phyloP scores from a whole-genome alignment of 352 stramenopile genomes.

The Globisporangium iwayamae region DNA sequence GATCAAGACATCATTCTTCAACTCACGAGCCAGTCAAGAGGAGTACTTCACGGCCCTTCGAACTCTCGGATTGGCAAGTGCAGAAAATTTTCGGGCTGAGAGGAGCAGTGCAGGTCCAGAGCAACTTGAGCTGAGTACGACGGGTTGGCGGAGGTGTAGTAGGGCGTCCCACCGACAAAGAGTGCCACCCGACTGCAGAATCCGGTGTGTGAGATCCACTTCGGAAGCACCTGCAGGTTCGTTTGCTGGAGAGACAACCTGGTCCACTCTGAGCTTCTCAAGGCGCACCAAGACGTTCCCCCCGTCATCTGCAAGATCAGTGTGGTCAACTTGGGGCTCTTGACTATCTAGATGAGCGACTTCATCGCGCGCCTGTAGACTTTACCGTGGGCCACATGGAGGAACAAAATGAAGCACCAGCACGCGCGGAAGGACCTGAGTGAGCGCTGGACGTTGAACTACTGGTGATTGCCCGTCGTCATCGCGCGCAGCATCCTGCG shows the following conservation, averaged over 20 bases:
- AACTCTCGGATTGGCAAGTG: neutral
- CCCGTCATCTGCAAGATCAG: neutral
- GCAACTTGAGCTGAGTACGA: neutral
- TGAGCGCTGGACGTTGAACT: conserved; percentile 1
- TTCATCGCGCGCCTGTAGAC: neutral
- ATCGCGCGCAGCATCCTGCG: neutral
- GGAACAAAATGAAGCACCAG: neutral
- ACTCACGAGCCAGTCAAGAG: neutral
- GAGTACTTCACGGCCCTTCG: neutral
- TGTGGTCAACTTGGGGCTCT: neutral
- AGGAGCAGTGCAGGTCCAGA: neutral
- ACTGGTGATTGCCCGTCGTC: neutral
- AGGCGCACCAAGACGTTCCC: neutral
- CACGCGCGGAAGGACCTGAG: neutral
- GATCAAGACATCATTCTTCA: neutral
- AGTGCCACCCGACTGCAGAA: neutral
- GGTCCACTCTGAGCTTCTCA: no score
- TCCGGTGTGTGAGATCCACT: neutral
- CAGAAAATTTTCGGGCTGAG: neutral
- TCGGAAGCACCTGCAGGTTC: neutral
- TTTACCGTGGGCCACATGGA: neutral
- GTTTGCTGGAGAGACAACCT: neutral
- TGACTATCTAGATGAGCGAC: neutral
- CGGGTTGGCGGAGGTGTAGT: neutral
- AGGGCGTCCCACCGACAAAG: neutral